Evolutionary conservation across 768 basidiomycete species (phyloP).

Genomic region (Amylocystis lapponica): DNA sequence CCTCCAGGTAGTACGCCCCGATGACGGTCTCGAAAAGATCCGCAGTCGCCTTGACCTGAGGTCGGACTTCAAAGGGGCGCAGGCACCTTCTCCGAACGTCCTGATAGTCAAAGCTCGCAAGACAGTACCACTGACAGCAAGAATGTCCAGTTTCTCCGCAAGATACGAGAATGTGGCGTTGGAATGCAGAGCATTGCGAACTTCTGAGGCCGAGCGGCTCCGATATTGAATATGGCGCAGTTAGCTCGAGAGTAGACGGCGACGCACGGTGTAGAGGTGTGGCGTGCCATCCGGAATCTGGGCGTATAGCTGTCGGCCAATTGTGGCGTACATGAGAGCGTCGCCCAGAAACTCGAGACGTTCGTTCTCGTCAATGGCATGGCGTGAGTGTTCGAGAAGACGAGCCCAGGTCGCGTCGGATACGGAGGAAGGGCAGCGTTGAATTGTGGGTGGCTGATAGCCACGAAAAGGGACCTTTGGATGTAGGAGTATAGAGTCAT

Average conservation of each 20-base stretch:
- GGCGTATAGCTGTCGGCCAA: conserved; percentile 34
- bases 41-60: conserved; percentile 32
- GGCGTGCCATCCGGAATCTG: conserved; percentile 20
- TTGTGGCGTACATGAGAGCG: conserved; percentile 37
- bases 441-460: conserved; percentile 18
- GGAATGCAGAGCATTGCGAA: conserved; percentile 20
- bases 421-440: conserved; percentile 29
- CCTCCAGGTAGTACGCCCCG: conserved; percentile 36
- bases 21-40: conserved; percentile 45
- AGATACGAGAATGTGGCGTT: conserved; percentile 23
- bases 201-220: conserved; percentile 21
- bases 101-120: conserved; percentile 15
- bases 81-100: conserved; percentile 20
- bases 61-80: conserved; percentile 11
- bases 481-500: conserved; percentile 9
- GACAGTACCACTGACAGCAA: conserved; percentile 19
- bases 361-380: conserved; percentile 23
- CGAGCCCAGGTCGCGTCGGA: conserved; percentile 25
- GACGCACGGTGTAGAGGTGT: conserved; percentile 23
- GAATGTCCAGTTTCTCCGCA: conserved; percentile 26
- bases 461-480: conserved; percentile 14
- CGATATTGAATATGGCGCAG: conserved; percentile 31
- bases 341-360: conserved; percentile 45
- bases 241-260: conserved; percentile 12
- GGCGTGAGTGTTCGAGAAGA: conserved; percentile 11